Conservation (phyloP, 2,329 filamentous ascomycete genomes). For the Stagonosporopsis rhizophila region DNA sequence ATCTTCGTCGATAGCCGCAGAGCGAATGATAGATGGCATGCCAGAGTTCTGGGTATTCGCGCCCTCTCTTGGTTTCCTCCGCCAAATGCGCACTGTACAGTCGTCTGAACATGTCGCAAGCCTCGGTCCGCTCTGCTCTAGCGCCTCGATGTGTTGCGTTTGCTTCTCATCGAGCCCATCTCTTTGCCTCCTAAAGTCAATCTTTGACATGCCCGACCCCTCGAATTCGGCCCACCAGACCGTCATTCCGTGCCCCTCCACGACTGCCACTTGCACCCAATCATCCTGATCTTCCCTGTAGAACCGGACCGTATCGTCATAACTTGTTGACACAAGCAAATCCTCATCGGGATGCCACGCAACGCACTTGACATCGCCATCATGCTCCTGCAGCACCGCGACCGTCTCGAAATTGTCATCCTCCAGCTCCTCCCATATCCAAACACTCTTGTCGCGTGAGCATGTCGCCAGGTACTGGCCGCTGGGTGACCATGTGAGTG, state of each 20-base stretch:
- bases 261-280: constrained; percentile 86
- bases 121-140: constrained; percentile 60
- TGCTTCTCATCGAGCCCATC: constrained; percentile 43
- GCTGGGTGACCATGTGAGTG: constrained; percentile 74
- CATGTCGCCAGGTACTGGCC: constrained; percentile 87
- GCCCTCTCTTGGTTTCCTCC: constrained; percentile 63
- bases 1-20: constrained; percentile 73
- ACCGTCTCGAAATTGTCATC: constrained; percentile 98
- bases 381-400: constrained; percentile 91
- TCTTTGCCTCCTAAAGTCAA: constrained; percentile 33
- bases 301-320: constrained; percentile 88
- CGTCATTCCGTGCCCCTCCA: constrained; percentile 82
- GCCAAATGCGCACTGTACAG: constrained; percentile 79
- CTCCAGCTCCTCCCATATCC: constrained; percentile 97
- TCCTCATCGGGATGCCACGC: constrained; percentile 85
- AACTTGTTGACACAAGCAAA: constrained; percentile 86
- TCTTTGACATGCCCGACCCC: constrained; percentile 46
- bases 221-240: constrained; percentile 87
- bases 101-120: constrained; percentile 89
- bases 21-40: constrained; percentile 90
- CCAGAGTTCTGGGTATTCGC: constrained; percentile 59
- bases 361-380: constrained; percentile 93
- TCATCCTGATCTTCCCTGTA: constrained; percentile 93
- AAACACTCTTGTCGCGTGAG: constrained; percentile 90
- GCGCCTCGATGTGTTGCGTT: constrained; percentile 43